phyloP scores from a whole-genome alignment of 768 basidiomycete species.

The Candolleomyces aberdarensis region DNA sequence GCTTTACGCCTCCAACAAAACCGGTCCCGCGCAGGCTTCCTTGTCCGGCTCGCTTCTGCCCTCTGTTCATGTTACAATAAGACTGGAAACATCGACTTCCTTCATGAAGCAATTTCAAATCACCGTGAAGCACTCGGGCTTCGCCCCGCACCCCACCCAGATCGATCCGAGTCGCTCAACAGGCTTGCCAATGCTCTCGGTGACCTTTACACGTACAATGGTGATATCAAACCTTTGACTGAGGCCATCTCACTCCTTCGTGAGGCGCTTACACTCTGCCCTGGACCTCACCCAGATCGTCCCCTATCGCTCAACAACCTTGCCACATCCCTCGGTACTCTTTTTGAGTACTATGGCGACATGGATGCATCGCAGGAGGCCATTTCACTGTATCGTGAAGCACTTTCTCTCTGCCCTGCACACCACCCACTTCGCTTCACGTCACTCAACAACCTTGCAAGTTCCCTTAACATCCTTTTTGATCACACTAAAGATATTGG shows the following conservation, averaged over 20 bases:
- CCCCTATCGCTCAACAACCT: background rate
- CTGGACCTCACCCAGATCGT: background rate
- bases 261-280: background rate
- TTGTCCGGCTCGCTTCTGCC: too few relatives aligned
- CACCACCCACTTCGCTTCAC: background rate
- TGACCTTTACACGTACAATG: background rate
- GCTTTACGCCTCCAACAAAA: too few relatives aligned
- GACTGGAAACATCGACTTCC: too few relatives aligned
- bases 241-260: background rate
- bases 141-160: conserved; percentile 12
- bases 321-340: background rate
- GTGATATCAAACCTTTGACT: background rate
- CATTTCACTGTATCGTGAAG: background rate
- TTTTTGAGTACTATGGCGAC: background rate
- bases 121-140: conserved; percentile 7
- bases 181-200: background rate
- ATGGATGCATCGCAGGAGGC: background rate
- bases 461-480: conserved; percentile 11
- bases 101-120: background rate
- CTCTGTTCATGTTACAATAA: too few relatives aligned
- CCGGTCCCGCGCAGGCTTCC: too few relatives aligned
- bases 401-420: background rate
- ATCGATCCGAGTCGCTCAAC: conserved; percentile 1
- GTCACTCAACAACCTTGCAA: conserved; percentile 10
- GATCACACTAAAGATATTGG: background rate